These are phyloP conservation scores for Paramecium tetraurelia DNA, from an alignment of 73 alveolate species.

Conservation along the genomic window DNA sequence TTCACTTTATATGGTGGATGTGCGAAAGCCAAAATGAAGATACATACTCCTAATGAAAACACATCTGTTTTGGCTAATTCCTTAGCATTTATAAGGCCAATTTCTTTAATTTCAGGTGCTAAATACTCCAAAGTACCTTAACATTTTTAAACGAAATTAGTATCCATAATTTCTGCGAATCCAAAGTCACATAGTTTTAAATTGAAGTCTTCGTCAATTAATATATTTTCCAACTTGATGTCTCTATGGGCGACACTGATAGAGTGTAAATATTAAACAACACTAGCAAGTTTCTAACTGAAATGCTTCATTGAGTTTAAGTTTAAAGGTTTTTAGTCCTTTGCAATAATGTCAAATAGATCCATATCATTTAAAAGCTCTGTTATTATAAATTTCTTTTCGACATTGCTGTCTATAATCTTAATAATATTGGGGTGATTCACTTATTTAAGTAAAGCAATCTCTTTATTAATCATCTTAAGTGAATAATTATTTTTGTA, in stretches of 20 bases:
- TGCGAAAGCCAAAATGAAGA: background rate
- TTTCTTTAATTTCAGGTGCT: background rate
- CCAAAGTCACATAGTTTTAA: background rate
- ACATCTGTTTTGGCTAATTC: background rate
- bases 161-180: background rate
- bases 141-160: background rate
- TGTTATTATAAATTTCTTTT: background rate
- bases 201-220: background rate
- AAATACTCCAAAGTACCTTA: background rate
- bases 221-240: slow-evolving; percentile 10
- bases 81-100: background rate
- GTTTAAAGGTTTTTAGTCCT: background rate
- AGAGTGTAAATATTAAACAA: background rate
- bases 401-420: background rate
- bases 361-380: background rate
- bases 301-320: background rate
- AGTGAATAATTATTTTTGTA: background rate
- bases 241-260: background rate
- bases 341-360: background rate
- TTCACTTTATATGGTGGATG: background rate
- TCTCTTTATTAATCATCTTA: background rate
- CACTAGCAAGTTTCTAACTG: background rate
- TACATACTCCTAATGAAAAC: background rate
- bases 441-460: background rate
- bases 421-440: background rate